Base-by-base conservation (phyloP, 768 basidiomycete genomes). In the Agaricus bisporus region DNA sequence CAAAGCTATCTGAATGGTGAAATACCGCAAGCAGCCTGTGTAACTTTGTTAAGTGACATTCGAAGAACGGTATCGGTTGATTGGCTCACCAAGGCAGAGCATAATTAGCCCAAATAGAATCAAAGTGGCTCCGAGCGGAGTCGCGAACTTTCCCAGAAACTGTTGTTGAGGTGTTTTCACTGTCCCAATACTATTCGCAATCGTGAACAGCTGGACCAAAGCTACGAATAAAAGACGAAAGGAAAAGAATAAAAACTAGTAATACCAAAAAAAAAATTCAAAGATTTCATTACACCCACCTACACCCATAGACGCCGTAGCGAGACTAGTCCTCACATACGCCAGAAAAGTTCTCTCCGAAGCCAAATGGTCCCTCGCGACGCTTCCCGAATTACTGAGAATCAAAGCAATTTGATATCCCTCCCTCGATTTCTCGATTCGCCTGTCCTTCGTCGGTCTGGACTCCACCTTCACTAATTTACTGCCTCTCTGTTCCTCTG, bases 281-380 rank as follows among this genome's bases (percentile, higher is more conserved):
- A 39, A n/a, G 10, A 39, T 39, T 15, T 17, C 7, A 7, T 2
- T 4, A 47, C 5, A 67, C 77, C 55, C 50, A 78, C 79, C 79
- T 28, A 81, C 78, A 25, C 80, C 80, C 5, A 76, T 68, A 4
- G 77, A 71, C 1, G 78, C 73, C 29, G 79, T 66, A 2, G 75
- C 73, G 38, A 81, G 65, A 59, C 79, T 80, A 4, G 80, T 81
- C 17, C 80, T 70, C n/a, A 79, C 68, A 55, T 81, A 81, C 15
- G 80, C 79, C 20, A 81, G 64, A 58, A 76, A 81, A 5, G 80
- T 81, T 47, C 80, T 64, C 56, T 81, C 80, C 25, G 72, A 75
- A 0, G 80, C 79, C 0, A 81, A 64, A 62, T 81, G 80, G 56
- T 81, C 80, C 26, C 80, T 66, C 5, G 80, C 80, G 2, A 78